These are phyloP conservation scores for Cyphellophora attinorum DNA, from an alignment of 2,329 filamentous ascomycete species.

Conservation along the genomic window DNA sequence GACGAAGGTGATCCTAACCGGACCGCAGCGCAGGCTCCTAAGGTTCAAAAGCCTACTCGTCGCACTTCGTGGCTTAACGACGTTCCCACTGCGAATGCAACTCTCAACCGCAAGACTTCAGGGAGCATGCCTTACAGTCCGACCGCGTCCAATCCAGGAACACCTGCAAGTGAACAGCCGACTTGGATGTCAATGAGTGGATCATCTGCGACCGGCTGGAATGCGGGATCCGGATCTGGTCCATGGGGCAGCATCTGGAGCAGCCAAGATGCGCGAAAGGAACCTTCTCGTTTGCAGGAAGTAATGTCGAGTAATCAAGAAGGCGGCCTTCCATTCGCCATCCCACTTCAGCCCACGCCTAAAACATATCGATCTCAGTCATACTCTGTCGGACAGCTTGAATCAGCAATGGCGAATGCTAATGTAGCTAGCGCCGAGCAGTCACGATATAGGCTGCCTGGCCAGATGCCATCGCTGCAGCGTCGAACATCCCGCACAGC, in stretches of 20 bases:
- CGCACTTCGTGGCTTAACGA: constrained; percentile 84
- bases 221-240: constrained; percentile 1
- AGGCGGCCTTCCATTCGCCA: constrained; percentile 65
- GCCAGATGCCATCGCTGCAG: constrained; percentile 60
- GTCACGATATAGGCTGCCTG: constrained; percentile 27
- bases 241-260: constrained; percentile 64
- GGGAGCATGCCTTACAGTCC: constrained; percentile 67
- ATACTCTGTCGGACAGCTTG: constrained; percentile 86
- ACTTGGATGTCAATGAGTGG: constrained; percentile 27
- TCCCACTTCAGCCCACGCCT: constrained; percentile 78
- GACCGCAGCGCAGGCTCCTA: constrained; percentile 32
- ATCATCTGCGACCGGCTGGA: constrained; percentile 12
- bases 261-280: constrained; percentile 62
- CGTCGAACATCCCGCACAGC: constrained; percentile 63
- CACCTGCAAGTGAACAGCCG: constrained; percentile 59
- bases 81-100: constrained; percentile 53
- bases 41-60: constrained; percentile 53
- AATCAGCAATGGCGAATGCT: constrained; percentile 27
- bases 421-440: constrained; percentile 23
- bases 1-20: constrained; percentile 65
- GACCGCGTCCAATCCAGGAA: constrained; percentile 69
- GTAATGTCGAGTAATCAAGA: constrained; percentile 59
- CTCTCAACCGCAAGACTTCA: constrained; percentile 57
- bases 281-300: constrained; percentile 64
- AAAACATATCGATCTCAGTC: constrained; percentile 94